Evolutionary conservation across 148 eudicot genomes (phyloP).

Genomic region (Silene latifolia): DNA sequence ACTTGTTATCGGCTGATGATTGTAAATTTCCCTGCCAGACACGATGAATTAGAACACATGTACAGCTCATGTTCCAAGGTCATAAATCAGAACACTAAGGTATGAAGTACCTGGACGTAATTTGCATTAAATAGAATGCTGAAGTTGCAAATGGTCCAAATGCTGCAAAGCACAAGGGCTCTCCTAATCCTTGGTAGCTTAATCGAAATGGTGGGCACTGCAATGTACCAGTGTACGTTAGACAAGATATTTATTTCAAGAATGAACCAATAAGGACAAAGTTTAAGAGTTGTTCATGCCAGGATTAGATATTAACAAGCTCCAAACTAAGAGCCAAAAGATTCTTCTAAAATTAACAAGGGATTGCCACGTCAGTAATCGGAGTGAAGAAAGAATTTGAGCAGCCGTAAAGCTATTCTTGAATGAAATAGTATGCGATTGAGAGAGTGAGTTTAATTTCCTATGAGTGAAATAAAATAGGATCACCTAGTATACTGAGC

Average conservation of each 20-base stretch:
- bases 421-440: too few relatives aligned
- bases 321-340: not conserved
- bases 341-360: not conserved
- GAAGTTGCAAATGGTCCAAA: constrained; percentile 92
- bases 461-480: too few relatives aligned
- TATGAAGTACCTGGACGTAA: constrained; percentile 44
- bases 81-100: not conserved
- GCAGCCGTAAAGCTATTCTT: too few relatives aligned
- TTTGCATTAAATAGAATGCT: constrained; percentile 73
- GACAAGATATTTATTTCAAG: not conserved
- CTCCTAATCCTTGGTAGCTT: constrained; percentile 88
- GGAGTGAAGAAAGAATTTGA: too few relatives aligned
- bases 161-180: constrained; percentile 86
- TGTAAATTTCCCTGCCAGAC: constrained; percentile 33
- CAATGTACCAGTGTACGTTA: constrained; percentile 7
- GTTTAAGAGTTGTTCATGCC: not conserved
- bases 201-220: constrained; percentile 97
- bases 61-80: not conserved
- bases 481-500: too few relatives aligned
- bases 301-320: not conserved
- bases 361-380: too few relatives aligned
- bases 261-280: not conserved
- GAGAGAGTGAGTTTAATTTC: too few relatives aligned
- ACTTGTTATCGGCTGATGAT: constrained; percentile 39
- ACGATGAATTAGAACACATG: constrained; percentile 9